Evolutionary conservation across 2,329 filamentous ascomycete species (phyloP), one percentile per base, ranked within the genome.

Genomic region (Curvularia sp.): DNA sequence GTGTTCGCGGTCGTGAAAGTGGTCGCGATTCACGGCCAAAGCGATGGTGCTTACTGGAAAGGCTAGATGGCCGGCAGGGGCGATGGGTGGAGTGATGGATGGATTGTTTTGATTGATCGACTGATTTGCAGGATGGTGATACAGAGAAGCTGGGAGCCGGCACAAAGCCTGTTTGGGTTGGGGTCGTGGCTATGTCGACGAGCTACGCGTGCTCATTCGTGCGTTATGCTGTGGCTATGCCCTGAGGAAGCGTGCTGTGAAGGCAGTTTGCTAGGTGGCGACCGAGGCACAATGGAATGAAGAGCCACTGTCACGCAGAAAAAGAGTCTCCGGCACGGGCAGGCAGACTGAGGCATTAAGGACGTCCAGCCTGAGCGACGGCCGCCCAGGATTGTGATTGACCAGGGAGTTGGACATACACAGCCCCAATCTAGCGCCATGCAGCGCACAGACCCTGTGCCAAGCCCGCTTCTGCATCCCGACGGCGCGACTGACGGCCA

Each of bases 141-240:
- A 30, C 44, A 42, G 31, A 9, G 24, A 43, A 53, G 57, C 47
- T 57, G 60, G 50, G 38, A n/a, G 28, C 20, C n/a, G 38, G 46
- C 9, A 30, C 48, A 35, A 4, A 12, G 30, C 30, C 30, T 31
- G 30, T 31, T 31, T 31, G 30, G 30, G 30, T 12, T 31, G 30
- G 54, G 60, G 52, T 35, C 15, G 35, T 38, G 61, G 61, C 61
- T 55, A 55, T 63, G 61, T 49, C 52, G 30, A 20, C 35, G 31
- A 31, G 46, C 51, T 46, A 53, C 47, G 48, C 60, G 55, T 55
- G 44, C 52, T 55, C 58, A 51, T 61, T 61, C 39, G 53, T 38
- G 33, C 48, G 42, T 1, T 43, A 46, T 31, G 52, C 39, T 49
- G 47, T 60, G 57, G 46, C 42, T 44, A 38, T 43, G 53, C 15